phyloP scores from a whole-genome alignment of 2,329 filamentous ascomycete genomes.

The Epichloe sylvatica region DNA sequence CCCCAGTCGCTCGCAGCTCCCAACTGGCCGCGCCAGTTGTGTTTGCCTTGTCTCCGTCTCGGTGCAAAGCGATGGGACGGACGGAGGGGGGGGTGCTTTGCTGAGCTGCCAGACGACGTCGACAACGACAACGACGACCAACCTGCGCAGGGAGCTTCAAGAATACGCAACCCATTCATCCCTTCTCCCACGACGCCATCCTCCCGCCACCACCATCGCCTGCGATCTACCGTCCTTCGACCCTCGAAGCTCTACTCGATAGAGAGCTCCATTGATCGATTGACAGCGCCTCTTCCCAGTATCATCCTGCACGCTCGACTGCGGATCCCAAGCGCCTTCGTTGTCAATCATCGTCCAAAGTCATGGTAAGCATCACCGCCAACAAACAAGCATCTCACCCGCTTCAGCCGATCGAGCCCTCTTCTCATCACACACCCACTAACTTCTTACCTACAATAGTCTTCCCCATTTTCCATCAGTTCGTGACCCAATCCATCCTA shows the following conservation, averaged over 20 bases:
- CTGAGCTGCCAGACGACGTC: conserved; percentile 1
- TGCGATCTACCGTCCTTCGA: not conserved
- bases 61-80: not conserved
- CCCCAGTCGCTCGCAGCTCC: not conserved
- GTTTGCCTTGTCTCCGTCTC: conserved; percentile 11
- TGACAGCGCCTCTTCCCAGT: not conserved
- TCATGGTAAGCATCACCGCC: conserved; percentile 2
- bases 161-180: conserved; percentile 1
- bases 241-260: not conserved
- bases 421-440: conserved; percentile 7
- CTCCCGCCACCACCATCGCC: not conserved
- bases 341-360: not conserved
- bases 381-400: not conserved
- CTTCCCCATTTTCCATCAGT: conserved; percentile 94
- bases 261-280: not conserved
- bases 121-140: not conserved
- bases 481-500: conserved; percentile 20
- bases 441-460: conserved; percentile 36
- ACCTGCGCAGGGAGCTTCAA: conserved; percentile 1
- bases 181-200: conserved; percentile 4
- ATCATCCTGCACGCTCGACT: not conserved
- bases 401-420: not conserved
- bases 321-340: not conserved
- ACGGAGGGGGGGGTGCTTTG: not conserved
- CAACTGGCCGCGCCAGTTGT: conserved; percentile 12